Evolutionary conservation across 495 filamentous ascomycete species (phyloP).

Genomic region (Xylaria curta): DNA sequence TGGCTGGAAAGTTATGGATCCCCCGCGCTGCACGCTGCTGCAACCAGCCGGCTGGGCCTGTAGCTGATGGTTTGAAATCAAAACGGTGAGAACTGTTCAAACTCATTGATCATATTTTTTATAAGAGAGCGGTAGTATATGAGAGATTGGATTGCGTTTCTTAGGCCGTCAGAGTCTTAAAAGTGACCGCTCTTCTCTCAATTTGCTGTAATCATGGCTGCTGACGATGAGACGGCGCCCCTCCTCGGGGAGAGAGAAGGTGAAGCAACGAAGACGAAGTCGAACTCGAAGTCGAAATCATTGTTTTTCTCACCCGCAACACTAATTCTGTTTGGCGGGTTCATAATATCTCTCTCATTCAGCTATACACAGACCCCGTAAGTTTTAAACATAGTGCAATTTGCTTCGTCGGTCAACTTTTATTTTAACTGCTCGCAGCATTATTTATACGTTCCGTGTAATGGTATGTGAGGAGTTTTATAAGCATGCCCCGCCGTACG

Average conservation of each 20-base stretch:
- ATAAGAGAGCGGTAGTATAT: neutral
- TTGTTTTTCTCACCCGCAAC: slow-evolving; percentile 17
- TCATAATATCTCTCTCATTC: slow-evolving; percentile 61
- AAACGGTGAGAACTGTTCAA: neutral
- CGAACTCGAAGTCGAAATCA: slow-evolving; percentile 6
- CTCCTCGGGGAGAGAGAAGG: slow-evolving; percentile 13
- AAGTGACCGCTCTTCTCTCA: neutral
- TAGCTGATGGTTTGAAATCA: neutral
- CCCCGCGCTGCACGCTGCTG: neutral
- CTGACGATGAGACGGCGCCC: slow-evolving; percentile 26
- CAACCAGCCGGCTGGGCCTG: neutral
- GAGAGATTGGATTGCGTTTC: neutral
- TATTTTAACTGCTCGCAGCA: slow-evolving; percentile 32
- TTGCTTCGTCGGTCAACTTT: neutral
- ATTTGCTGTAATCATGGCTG: slow-evolving; percentile 9
- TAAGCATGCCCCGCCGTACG: slow-evolving; percentile 42
- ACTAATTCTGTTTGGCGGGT: slow-evolving; percentile 49
- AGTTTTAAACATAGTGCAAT: slow-evolving; percentile 18
- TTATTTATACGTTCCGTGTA: slow-evolving; percentile 59
- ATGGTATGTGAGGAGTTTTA: slow-evolving; percentile 64
- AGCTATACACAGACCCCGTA: slow-evolving; percentile 62
- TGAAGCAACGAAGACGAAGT: slow-evolving; percentile 9
- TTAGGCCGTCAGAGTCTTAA: neutral
- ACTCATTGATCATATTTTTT: neutral
- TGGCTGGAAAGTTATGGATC: neutral